A percentile compares a stretch with the other conserved stretches of the same genome.
phyloP scores from a whole-genome alignment of 495 filamentous ascomycete genomes.

The Penicillium cinerascens region DNA sequence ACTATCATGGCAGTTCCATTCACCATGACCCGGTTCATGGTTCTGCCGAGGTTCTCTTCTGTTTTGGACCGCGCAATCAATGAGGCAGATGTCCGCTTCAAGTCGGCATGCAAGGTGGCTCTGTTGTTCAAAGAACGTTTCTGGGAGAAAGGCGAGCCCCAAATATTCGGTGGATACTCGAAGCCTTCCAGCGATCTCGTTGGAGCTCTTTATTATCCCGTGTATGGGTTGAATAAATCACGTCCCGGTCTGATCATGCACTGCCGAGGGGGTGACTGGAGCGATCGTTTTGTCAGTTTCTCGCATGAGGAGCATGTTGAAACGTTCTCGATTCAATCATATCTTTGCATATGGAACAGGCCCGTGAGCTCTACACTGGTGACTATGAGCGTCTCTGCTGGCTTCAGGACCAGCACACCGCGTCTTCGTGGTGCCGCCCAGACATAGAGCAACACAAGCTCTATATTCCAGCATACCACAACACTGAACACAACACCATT shows the following conservation, averaged over 20 bases:
- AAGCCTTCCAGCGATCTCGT: conserved; percentile 50
- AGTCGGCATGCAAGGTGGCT: conserved; percentile 59
- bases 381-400: conserved; percentile 56
- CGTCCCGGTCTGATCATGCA: conserved; percentile 58
- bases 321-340: conserved; percentile 53
- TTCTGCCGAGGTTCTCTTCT: conserved; percentile 25
- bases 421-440: conserved; percentile 52
- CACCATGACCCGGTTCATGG: conserved; percentile 28
- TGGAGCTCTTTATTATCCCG: conserved; percentile 57
- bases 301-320: conserved; percentile 52
- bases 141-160: conserved; percentile 59
- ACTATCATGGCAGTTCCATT: conserved; percentile 30
- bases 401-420: conserved; percentile 48
- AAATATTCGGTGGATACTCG: conserved; percentile 60
- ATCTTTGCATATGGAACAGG: conserved; percentile 55
- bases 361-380: conserved; percentile 53
- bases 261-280: conserved; percentile 47
- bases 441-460: conserved; percentile 56
- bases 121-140: conserved; percentile 60
- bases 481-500: conserved; percentile 60
- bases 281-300: conserved; percentile 41
- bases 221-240: conserved; percentile 57
- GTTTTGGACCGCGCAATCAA: conserved; percentile 53
- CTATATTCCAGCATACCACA: conserved; percentile 63
- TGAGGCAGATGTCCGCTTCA: conserved; percentile 47